phyloP scores from a whole-genome alignment of 2,329 filamentous ascomycete genomes.

The Chaetomium sp. region DNA sequence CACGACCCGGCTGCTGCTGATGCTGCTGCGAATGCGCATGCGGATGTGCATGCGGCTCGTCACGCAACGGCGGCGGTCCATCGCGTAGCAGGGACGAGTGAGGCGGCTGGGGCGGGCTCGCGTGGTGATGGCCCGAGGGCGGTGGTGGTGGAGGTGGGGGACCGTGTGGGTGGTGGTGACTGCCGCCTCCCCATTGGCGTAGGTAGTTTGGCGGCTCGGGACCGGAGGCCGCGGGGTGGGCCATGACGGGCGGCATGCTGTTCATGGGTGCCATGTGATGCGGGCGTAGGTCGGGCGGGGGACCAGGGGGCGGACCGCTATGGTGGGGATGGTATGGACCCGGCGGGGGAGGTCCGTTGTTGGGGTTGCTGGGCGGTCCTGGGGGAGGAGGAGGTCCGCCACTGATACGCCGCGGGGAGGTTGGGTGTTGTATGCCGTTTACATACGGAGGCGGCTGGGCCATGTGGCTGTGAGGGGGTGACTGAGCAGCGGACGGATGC shows the following conservation, averaged over 20 bases:
- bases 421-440: slow-evolving; percentile 43
- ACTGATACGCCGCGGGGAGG: slow-evolving; percentile 42
- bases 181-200: slow-evolving; percentile 14
- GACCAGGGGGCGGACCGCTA: slow-evolving; percentile 32
- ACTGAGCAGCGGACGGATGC: slow-evolving; percentile 23
- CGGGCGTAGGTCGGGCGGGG: slow-evolving; percentile 25
- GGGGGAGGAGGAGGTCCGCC: slow-evolving; percentile 36
- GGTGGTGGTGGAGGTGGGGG: background rate
- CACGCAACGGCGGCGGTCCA: slow-evolving; percentile 18
- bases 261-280: slow-evolving; percentile 17
- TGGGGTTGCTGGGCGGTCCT: no score
- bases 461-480: slow-evolving; percentile 38
- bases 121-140: slow-evolving; percentile 27
- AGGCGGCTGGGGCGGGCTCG: slow-evolving; percentile 38
- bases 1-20: background rate
- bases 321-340: slow-evolving; percentile 35
- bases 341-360: slow-evolving; percentile 24
- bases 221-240: slow-evolving; percentile 3
- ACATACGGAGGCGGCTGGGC: slow-evolving; percentile 31
- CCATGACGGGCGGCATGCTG: slow-evolving; percentile 13
- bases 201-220: slow-evolving; percentile 12
- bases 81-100: slow-evolving; percentile 30
- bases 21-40: slow-evolving; percentile 12
- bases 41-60: slow-evolving; percentile 10
- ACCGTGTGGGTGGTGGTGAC: slow-evolving; percentile 6